phyloP scores from a whole-genome alignment of 2,329 filamentous ascomycete genomes.

The Coniochaeta sp. region DNA sequence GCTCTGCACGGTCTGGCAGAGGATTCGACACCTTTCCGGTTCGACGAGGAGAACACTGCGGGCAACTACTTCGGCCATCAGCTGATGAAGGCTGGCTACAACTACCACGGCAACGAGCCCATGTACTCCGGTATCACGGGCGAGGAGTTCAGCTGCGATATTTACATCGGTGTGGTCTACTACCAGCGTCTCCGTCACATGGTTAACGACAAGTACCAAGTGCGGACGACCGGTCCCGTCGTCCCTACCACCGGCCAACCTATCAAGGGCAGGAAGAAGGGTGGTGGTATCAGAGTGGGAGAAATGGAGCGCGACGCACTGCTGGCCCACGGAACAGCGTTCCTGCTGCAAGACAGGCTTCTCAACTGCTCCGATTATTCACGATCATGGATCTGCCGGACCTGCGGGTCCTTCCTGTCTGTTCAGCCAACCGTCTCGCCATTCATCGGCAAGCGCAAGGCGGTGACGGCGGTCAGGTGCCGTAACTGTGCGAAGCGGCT shows the following conservation, averaged over 20 bases:
- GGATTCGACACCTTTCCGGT: slow-evolving; percentile 91
- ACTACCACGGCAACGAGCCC: slow-evolving; percentile 96
- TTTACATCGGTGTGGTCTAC: slow-evolving; percentile 95
- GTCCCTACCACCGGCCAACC: slow-evolving; percentile 89
- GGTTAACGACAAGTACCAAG: slow-evolving; percentile 99
- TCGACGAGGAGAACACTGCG: slow-evolving; percentile 86
- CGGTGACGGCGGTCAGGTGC: slow-evolving; percentile 67
- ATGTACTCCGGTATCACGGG: slow-evolving; percentile 98
- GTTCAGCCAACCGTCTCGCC: slow-evolving; percentile 72
- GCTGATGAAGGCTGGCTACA: slow-evolving; percentile 90
- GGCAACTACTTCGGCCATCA: slow-evolving; percentile 95
- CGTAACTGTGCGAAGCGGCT: slow-evolving; percentile 64
- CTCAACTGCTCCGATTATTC: slow-evolving; percentile 97
- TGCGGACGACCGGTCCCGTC: slow-evolving; percentile 89
- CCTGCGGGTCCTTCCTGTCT: slow-evolving; percentile 84
- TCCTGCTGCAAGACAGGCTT: slow-evolving; percentile 87
- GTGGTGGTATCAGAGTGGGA: slow-evolving; percentile 96
- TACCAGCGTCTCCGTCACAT: slow-evolving; percentile 98
- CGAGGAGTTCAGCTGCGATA: slow-evolving; percentile 87
- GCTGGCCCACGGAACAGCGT: slow-evolving; percentile 90
- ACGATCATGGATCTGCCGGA: slow-evolving; percentile 80
- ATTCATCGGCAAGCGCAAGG: slow-evolving; percentile 57
- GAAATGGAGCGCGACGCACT: slow-evolving; percentile 98
- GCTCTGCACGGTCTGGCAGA: slow-evolving; percentile 93
- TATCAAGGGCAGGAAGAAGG: slow-evolving; percentile 93